Evolutionary conservation across 2,329 filamentous ascomycete species (phyloP).

Genomic region (Nothophoma quercina): DNA sequence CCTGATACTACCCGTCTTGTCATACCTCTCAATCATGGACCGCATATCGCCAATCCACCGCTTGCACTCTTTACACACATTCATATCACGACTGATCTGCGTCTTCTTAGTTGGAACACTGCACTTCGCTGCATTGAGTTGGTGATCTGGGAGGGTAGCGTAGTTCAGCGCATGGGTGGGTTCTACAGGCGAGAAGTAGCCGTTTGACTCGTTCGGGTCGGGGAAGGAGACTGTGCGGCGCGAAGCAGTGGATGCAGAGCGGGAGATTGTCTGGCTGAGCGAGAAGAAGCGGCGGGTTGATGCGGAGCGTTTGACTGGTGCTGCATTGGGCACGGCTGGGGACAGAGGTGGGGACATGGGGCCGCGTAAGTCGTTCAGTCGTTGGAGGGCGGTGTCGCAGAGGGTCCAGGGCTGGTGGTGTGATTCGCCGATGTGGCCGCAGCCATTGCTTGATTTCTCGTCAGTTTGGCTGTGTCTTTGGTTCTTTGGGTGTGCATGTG

Average conservation of each 20-base stretch:
- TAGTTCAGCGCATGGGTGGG: constrained; percentile 21
- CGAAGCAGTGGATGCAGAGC: constrained; percentile 30
- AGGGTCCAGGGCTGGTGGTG: constrained; percentile 38
- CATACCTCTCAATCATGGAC: constrained; percentile 39
- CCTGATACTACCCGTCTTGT: constrained; percentile 40
- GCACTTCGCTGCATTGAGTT: constrained; percentile 34
- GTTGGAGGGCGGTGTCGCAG: constrained; percentile 33
- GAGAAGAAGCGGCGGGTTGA: constrained; percentile 38
- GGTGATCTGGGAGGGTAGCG: constrained; percentile 35
- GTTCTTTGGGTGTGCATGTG: too few species aligned
- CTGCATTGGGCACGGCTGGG: constrained; percentile 15
- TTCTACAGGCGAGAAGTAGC: constrained; percentile 11
- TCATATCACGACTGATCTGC: constrained; percentile 33
- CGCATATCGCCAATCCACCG: constrained; percentile 40
- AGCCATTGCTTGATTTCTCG: constrained; percentile 41
- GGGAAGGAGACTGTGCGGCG: constrained; percentile 28
- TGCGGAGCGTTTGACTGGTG: constrained; percentile 29
- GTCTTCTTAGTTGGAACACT: constrained; percentile 26
- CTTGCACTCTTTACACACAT: constrained; percentile 41
- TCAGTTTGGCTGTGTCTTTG: too few species aligned
- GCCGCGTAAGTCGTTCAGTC: constrained; percentile 34
- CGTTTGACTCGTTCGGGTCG: constrained; percentile 21
- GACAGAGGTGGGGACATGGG: constrained; percentile 40
- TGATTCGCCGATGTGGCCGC: constrained; percentile 43
- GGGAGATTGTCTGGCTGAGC: constrained; percentile 33